phyloP scores from a whole-genome alignment of 2,329 filamentous ascomycete species.

The Hortaea sp. region DNA sequence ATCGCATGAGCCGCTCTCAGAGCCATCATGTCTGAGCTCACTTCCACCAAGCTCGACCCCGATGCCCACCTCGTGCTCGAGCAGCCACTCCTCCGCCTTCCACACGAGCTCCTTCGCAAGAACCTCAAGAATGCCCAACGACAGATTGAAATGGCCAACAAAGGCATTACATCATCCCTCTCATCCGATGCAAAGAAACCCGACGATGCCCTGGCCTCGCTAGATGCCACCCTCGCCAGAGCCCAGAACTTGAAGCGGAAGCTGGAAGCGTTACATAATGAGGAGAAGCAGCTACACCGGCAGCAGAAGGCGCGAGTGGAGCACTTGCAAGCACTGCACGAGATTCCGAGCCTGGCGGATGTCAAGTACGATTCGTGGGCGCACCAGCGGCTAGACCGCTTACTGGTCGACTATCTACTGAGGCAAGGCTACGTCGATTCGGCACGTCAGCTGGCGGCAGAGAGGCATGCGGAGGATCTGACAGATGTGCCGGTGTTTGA shows the following conservation, averaged over 20 bases:
- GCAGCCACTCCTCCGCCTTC: slow-evolving; percentile 85
- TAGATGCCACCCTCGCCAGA: slow-evolving; percentile 76
- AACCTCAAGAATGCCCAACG: slow-evolving; percentile 85
- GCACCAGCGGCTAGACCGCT: slow-evolving; percentile 64
- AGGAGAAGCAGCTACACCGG: slow-evolving; percentile 66
- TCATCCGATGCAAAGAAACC: slow-evolving; percentile 50
- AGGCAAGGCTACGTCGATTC: slow-evolving; percentile 72
- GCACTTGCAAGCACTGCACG: slow-evolving; percentile 72
- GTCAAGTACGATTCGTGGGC: slow-evolving; percentile 92
- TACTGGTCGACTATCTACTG: slow-evolving; percentile 87
- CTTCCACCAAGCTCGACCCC: slow-evolving; percentile 15
- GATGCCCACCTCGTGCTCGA: slow-evolving; percentile 67
- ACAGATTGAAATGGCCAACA: slow-evolving; percentile 61
- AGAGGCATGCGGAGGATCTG: slow-evolving; percentile 66
- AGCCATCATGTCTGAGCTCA: slow-evolving; percentile 32
- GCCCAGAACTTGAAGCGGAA: slow-evolving; percentile 86
- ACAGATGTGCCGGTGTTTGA: slow-evolving; percentile 86
- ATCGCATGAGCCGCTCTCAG: no score
- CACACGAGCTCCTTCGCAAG: slow-evolving; percentile 83
- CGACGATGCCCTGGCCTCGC: slow-evolving; percentile 63
- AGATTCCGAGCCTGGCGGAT: slow-evolving; percentile 72
- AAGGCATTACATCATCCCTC: slow-evolving; percentile 49
- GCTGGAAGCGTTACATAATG: slow-evolving; percentile 63
- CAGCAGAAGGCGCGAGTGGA: slow-evolving; percentile 67
- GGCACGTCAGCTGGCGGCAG: slow-evolving; percentile 62